Base-by-base conservation (phyloP, 495 filamentous ascomycete genomes). In the Talaromyces wortmannii region DNA sequence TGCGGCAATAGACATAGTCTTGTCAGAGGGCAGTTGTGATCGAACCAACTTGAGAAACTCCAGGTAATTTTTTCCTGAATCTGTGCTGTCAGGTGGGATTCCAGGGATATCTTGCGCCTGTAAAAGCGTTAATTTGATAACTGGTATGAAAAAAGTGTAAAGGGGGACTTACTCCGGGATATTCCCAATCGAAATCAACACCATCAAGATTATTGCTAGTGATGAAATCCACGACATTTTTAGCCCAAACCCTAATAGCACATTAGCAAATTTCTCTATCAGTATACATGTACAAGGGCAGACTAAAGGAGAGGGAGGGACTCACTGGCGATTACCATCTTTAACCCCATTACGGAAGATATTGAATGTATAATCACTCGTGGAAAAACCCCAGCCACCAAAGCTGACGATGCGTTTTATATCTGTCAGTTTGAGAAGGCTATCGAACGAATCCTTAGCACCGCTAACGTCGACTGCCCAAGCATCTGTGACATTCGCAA, bases 371-470 rank as follows among this genome's bases (percentile, higher is more conserved):
- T 49, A 53, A 2, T 56, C 50, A 29, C 63, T 59, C 0, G 74
- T 77, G 0, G 67, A 73, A 49, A 73, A 77, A 0, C 52, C 58
- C 77, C 77, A 80, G 5, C 77, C 78, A 10, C 78, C 78, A 53
- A 81, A 66, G 0, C 71, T 74, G 0, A 80, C 8, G 36, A 81
- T 68, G 10, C 58, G 57, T 48, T 74, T 75, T 7, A 66, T 43
- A 0, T 40, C 57, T 11, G 44, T 51, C 36, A 70, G 30, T 0
- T 57, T 52, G 54, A 75, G 72, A 30, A 58, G 44, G 23, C 23
- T 23, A 23, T 62, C 44, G 47, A 63, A 68, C 55, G 68, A 59
- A 12, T 58, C 29, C 17, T 60, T n/a, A 7, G 40, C 46, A 31
- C 59, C 59, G 4, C 49, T 63, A 23, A 77, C 55, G n/a, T 63